Evolutionary conservation across 2,329 filamentous ascomycete species (phyloP).

Genomic region (Botrytis paeoniae): DNA sequence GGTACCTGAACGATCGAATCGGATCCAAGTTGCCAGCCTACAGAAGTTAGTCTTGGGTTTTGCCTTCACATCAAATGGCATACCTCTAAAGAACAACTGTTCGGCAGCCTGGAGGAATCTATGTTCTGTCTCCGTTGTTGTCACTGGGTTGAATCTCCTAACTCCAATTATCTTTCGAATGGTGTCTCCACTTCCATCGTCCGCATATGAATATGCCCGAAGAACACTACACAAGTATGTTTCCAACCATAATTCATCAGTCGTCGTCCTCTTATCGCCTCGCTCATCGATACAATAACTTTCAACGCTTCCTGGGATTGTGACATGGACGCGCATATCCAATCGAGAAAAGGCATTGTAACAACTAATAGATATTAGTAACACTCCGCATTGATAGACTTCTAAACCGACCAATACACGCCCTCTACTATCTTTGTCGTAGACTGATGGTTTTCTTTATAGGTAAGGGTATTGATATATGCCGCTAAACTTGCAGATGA

Average conservation of each 20-base stretch:
- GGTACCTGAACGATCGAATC: constrained; percentile 97
- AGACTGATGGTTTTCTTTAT: constrained; percentile 77
- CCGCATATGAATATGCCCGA: constrained; percentile 92
- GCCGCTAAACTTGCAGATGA: constrained; percentile 95
- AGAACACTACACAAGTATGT: constrained; percentile 95
- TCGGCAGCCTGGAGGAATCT: constrained; percentile 93
- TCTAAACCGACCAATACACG: constrained; percentile 72
- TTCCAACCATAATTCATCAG: constrained; percentile 93
- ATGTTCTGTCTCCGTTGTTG: constrained; percentile 96
- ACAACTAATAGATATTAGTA: constrained; percentile 54
- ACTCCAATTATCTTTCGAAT: constrained; percentile 98
- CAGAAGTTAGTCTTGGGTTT: constrained; percentile 23
- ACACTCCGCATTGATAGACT: constrained; percentile 23
- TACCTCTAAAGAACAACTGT: constrained; percentile 89
- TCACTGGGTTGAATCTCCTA: constrained; percentile 93
- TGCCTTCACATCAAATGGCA: background rate
- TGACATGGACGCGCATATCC: constrained; percentile 98
- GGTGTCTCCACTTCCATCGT: constrained; percentile 88
- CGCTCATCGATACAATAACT: constrained; percentile 97
- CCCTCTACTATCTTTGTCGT: constrained; percentile 85
- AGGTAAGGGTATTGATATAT: constrained; percentile 97
- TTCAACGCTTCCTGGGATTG: constrained; percentile 93
- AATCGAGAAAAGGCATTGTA: constrained; percentile 99
- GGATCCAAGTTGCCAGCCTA: constrained; percentile 92
- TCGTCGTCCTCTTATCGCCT: constrained; percentile 89